These are phyloP conservation scores for Aureobasidium sp. DNA, from an alignment of 2,329 filamentous ascomycete species.

Conservation along the genomic window DNA sequence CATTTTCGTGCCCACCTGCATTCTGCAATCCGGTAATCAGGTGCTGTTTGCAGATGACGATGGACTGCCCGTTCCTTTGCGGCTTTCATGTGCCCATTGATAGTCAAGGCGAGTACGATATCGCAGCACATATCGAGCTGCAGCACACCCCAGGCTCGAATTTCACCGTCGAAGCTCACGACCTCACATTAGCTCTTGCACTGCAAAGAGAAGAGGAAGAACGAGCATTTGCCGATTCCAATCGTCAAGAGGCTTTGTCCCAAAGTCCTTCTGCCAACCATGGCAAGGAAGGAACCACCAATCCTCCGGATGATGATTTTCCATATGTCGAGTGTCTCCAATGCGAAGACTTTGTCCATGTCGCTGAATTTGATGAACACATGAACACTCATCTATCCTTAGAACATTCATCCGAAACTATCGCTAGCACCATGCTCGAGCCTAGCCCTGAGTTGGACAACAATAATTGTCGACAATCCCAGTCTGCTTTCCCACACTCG, in stretches of 20 bases:
- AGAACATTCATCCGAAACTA: constrained; percentile 1
- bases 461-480: too few relatives aligned
- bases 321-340: constrained; percentile 35
- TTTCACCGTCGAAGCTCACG: constrained; percentile 17
- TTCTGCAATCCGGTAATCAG: not conserved
- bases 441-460: not conserved
- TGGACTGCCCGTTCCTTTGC: constrained; percentile 22
- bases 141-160: constrained; percentile 26
- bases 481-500: not conserved
- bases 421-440: not conserved
- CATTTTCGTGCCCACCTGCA: not conserved
- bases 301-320: not conserved
- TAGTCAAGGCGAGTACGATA: constrained; percentile 22
- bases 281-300: not conserved
- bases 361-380: constrained; percentile 41
- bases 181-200: constrained; percentile 18
- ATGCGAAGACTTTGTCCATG: constrained; percentile 38
- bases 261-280: not conserved
- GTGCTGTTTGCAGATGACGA: not conserved
- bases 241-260: not conserved
- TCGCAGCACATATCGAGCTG: constrained; percentile 30
- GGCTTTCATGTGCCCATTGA: constrained; percentile 19
- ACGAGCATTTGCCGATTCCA: constrained; percentile 14
- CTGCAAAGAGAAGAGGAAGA: constrained; percentile 14
- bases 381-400: constrained; percentile 35